Percentiles rank a stretch among this genome's conserved stretches.
Evolutionary conservation across 2,329 filamentous ascomycete species (phyloP).

Genomic region (Pseudogymnoascus sp.): DNA sequence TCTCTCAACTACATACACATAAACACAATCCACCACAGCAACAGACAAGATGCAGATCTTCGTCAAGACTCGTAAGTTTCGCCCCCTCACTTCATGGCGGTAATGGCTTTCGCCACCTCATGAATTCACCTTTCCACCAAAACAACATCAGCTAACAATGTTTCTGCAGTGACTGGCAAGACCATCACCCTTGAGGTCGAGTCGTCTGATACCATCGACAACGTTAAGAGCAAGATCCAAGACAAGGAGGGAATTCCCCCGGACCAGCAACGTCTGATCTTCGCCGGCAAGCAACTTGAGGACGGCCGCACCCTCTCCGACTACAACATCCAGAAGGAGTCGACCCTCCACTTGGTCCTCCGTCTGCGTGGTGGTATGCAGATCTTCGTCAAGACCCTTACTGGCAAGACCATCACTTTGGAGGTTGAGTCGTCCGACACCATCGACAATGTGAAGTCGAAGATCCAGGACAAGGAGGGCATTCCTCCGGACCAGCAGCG

Average conservation of each 20-base stretch:
- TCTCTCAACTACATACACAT: conserved; percentile 8
- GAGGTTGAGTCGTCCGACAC: conserved; percentile 86
- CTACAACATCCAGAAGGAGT: conserved; percentile 96
- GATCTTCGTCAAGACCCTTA: conserved; percentile 80
- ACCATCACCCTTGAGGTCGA: conserved; percentile 90
- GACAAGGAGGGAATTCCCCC: conserved; percentile 96
- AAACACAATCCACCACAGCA: conserved; percentile 9
- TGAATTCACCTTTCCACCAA: conserved; percentile 49
- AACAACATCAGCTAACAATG: conserved; percentile 61
- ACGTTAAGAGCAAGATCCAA: conserved; percentile 95
- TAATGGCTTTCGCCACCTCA: conserved; percentile 16
- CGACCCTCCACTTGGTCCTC: conserved; percentile 75
- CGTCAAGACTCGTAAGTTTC: conserved; percentile 83
- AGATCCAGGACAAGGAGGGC: conserved; percentile 90
- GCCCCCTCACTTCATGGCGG: conserved; percentile 23
- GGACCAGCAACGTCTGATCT: conserved; percentile 67
- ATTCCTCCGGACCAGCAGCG: conserved; percentile 94
- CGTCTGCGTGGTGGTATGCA: conserved; percentile 87
- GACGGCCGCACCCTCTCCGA: no score
- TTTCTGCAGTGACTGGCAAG: conserved; percentile 71
- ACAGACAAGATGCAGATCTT: conserved; percentile 77
- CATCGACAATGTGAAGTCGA: conserved; percentile 88
- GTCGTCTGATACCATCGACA: conserved; percentile 86
- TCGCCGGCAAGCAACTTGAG: no score
- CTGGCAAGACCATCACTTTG: conserved; percentile 88